Evolutionary conservation across 495 filamentous ascomycete genomes (phyloP), one percentile per base, ranked within the genome.

Genomic region (Chlorociboria aeruginascens): DNA sequence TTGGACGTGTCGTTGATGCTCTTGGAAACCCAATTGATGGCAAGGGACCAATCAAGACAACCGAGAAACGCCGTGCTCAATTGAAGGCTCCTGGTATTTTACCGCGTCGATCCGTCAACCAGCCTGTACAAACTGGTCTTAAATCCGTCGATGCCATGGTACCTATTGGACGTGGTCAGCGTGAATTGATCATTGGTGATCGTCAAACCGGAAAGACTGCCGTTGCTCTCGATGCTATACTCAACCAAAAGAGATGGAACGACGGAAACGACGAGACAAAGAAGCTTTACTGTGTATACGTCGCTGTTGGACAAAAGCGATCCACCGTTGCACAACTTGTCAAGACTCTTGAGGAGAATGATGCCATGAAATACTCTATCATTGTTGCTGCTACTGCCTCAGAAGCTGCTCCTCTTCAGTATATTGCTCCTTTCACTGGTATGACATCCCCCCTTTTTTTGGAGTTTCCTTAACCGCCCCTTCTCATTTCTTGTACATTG

Each of bases 81-180:
- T 76, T 96, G 66, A 98, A 98, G 83, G 92, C 92, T 62, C 92
- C 92, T 62, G 90, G 92, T 72, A 98, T 98, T 69, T 75, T 98
- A 45, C 92, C 92, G 65, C 90, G 92, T 70, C 81, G 69, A 57
- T 98, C 92, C 64, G 92, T 98, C 82, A 89, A 86, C 73, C 78
- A 98, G 77, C 93, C 92, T 49, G 92, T 98, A 47, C 92, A 98
- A 82, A 98, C 92, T 66, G 92, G 92, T 71, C 81, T 98, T 57
- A 98, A 97, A 78, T 94, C 89, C 66, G 79, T 98, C 77, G 92
- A 98, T 69, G 89, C 92, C 66, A 98, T 98, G 92, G 92, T 98
- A 52, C 92, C 92, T 62, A 97, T 98, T 63, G 92, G 92, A 66
- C 92, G 92, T 89, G 92, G 92, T 62, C 92, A 98, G 76, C 92